These are phyloP conservation scores for Acorus gramineus DNA, from an alignment of 106 monocot species.

Conservation along the genomic window DNA sequence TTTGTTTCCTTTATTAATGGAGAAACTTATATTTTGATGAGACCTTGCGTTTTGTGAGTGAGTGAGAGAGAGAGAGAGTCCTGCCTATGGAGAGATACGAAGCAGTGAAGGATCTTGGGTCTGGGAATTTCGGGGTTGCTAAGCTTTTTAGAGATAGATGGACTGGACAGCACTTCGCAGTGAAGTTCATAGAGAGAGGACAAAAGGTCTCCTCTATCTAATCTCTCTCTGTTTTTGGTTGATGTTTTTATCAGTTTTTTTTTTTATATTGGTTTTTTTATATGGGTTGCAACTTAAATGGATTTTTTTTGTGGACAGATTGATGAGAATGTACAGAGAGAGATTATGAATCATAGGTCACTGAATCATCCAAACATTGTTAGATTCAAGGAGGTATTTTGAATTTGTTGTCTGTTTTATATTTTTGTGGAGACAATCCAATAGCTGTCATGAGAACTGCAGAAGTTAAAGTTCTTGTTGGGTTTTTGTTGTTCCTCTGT, in stretches of 20 bases:
- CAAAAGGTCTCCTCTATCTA: constrained; percentile 14
- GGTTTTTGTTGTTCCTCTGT: too few relatives aligned
- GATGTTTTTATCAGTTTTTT: neutral
- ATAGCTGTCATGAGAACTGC: too few relatives aligned
- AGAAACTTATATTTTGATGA: too few relatives aligned
- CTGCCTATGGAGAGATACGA: constrained; percentile 22
- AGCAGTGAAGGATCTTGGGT: constrained; percentile 28
- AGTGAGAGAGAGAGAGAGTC: too few relatives aligned
- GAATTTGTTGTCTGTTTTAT: too few relatives aligned
- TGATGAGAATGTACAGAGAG: constrained; percentile 19
- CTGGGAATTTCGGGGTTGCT: constrained; percentile 36
- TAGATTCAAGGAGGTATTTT: neutral
- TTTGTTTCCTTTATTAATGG: too few relatives aligned
- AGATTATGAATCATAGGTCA: constrained; percentile 13
- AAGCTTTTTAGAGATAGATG: constrained; percentile 34
- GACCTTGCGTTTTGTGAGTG: too few relatives aligned
- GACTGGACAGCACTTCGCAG: constrained; percentile 27
- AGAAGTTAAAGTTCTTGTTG: too few relatives aligned
- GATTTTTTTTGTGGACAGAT: constrained; percentile 2
- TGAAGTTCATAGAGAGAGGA: constrained; percentile 46
- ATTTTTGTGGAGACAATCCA: too few relatives aligned
- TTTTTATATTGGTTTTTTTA: neutral
- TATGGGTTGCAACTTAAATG: too few relatives aligned
- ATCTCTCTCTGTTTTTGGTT: neutral
- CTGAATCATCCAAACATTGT: constrained; percentile 11